Evolutionary conservation across 306 rosid species (phyloP), one percentile per base, ranked within the genome.

Genomic region (Pachyrhizus erosus): DNA sequence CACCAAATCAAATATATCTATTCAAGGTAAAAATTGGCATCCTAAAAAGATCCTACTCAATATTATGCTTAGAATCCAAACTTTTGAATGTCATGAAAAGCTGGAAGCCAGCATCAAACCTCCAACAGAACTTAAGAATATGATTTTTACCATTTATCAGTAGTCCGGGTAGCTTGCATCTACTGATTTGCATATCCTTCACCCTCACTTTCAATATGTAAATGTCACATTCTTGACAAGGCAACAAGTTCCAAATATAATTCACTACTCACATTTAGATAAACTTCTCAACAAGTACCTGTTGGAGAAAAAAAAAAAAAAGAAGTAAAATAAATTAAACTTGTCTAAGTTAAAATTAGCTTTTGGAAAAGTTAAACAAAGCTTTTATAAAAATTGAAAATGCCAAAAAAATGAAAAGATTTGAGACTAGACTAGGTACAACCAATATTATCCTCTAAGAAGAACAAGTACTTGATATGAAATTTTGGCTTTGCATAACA

Each of bases 11-110:
- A 64, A 72, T 54, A 29, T 52, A 79, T 33, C 79, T n/a, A 58
- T 20, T 52, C 39, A 42, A 6, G 72, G 34, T 72, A 70, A 79
- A 79, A 84, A 14, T 15, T 81, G 39, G 54, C 39, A 54, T 66
- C 84, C 45, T 26, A 62, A 14, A 42, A 80, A 64, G 43, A 80
- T 84, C 70, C 52, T 40, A 27, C 61, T 62, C 62, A 61, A 61
- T 64, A 78, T 83, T 29, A 83, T 83, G 51, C 79, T 78, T 65
- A 12, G 66, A 79, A 20, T 55, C 77, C 77, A 66, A 64, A 78
- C 72, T 73, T 72, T 31, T 23, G 42, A 55, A 3, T 27, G 34
- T 20, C 75, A 48, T 60, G 34, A 60, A 60, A 83, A 70, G 69
- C 66, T 58, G 83, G 69, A 77, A 83, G 75, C 34, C 58, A 34